Evolutionary conservation across 495 filamentous ascomycete species (phyloP), one percentile per base, ranked within the genome.

Genomic region (Penicillium samsonianum): DNA sequence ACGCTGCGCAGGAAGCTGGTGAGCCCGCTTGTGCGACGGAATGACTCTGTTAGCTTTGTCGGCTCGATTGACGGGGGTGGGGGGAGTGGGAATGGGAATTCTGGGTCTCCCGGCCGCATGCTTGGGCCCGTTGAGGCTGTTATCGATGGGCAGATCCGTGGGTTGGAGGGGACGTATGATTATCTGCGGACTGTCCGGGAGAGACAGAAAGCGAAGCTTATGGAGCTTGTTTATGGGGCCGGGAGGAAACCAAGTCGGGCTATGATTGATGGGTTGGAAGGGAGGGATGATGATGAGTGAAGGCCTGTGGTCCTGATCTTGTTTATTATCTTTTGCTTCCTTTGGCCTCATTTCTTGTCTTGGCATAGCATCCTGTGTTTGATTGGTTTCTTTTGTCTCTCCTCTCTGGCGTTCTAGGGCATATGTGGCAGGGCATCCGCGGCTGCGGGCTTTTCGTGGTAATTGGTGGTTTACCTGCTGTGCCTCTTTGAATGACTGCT

Each of bases 131-230:
- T 79, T 7, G 72, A 73, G 30, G 72, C 74, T 1, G 76, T 79
- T 14, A 82, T 96, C 16, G 89, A 93, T 54, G 89, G 90, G 61
- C 92, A 96, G 73, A 91, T 96, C 53, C 71, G 78, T 9, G 91
- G 92, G 0, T 68, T 96, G 30, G 89, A 92, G 53, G 85, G 87
- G 20, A 91, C 88, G 9, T 89, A 90, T 52, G 78, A 82, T 19
- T 88, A 92, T 65, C 76, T 96, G 5, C 86, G 85, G 47, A 79
- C 78, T 5, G 82, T 91, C 19, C 79, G 92, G 50, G 82, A 88
- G 64, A 80, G 79, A 55, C 92, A 96, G 77, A 95, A 92, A 76
- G 80, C 83, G 28, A 92, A 88, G 74, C 72, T 92, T 61, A 82
- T 96, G 83, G 88, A 92, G 76, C 82, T 87, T 74, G 70, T 92